Base-by-base conservation (phyloP, 257 asterid genomes). In the Eustoma russellianum region DNA sequence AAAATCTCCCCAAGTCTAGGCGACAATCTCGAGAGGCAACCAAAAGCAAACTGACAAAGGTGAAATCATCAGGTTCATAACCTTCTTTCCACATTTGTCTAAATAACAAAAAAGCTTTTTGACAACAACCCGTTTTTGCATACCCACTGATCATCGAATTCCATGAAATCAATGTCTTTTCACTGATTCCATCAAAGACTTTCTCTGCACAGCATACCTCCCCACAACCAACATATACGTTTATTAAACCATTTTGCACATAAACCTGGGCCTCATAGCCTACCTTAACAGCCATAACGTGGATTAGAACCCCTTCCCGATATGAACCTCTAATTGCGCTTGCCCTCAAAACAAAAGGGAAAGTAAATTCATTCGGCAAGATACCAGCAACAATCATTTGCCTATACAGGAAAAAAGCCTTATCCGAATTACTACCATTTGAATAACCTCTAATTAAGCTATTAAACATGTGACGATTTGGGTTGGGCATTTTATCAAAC, bases 141-240 rank as follows among this genome's bases (percentile, higher is more conserved):
- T 70, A 71, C 17, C 83, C 79, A 65, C 75, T 52, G 28, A 83
- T 45, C 50, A 80, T 33, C 17, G 79, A 74, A 60, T 83, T 83
- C 94, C 94, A 80, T 7, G 91, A 81, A 59, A 77, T 79, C 18
- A 68, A 51, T 61, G 82, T 89, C 53, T 76, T 66, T 2, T 52
- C 68, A 30, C 74, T 47, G 65, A 83, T 79, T 67, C 73, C 91
- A 46, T 79, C 94, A 35, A 86, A 86, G 82, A 83, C 33, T 0
- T 33, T 51, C 41, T 52, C 34, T 2, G 56, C 50, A 13, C 17
- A 16, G 19, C 9, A 6, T 0, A 46, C 13, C 49, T 53, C 18
- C 33, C 69, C 72, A 24, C 53, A 56, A 14, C 59, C 61, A 19
- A 47, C 69, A 48, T 71, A 70, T 43, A 70, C 52, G 12, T 65